Evolutionary conservation across 2,329 filamentous ascomycete species (phyloP), one percentile per base, ranked within the genome.

Genomic region (Arthrocladium fulminans): DNA sequence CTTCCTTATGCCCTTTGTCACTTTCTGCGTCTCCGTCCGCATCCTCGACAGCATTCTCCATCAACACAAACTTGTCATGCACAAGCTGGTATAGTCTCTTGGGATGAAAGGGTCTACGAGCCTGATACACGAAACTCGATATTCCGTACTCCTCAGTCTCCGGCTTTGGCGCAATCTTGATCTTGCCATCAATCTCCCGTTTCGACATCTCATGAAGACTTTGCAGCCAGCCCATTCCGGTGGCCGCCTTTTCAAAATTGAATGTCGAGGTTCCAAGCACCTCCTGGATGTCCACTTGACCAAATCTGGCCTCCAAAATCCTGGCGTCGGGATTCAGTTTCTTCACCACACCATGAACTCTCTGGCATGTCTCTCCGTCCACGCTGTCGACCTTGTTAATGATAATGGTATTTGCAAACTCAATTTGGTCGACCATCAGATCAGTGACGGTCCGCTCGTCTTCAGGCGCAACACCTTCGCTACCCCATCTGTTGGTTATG

Each of bases 101-200:
- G 3, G 68, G 64, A 42, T 70, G 65, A 45, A 71, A 71, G 13
- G 79, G 79, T 0, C 75, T 67, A 6, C 76, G 70, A 0, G 78
- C 75, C 1, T 73, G 70, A 60, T 87, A 87, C 10, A 87, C 79
- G 55, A 85, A 85, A 59, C 79, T 86, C 29, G 78, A 75, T 9
- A 87, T 81, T 6, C 80, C 81, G 59, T 86, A 86, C 70, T 86
- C 83, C 47, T 86, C 72, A 0, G 81, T 86, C 65, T 86, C 83
- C 0, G 83, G 83, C 59, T 79, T 84, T 0, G 81, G 81, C 0
- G 78, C 80, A 43, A 82, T 60, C 2, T 74, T 72, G 22, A 77
- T 77, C 48, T 67, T 69, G 13, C 69, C 70, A 22, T 69, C 67
- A 20, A 79, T 76, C 57, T 80, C 75, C 23, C 77, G 72, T 3